Evolutionary conservation across 768 basidiomycete genomes (phyloP).

Genomic region (Agaricus bisporus): DNA sequence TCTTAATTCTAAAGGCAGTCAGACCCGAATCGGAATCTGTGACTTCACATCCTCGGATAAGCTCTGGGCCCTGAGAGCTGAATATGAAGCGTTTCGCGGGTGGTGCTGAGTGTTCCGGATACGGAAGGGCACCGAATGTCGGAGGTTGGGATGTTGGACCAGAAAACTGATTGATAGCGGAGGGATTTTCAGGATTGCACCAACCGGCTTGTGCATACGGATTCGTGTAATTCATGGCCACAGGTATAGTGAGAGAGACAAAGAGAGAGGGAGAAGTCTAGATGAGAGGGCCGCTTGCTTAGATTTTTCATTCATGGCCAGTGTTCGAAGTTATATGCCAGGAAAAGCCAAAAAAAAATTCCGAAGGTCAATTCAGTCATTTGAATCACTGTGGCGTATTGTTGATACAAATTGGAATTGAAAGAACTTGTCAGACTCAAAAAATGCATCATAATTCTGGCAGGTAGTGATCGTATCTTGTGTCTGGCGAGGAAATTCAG

Average conservation of each 20-base stretch:
- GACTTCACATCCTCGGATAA: conserved; percentile 37
- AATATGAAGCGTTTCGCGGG: conserved; percentile 16
- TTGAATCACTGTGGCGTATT: too few relatives aligned
- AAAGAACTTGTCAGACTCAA: too few relatives aligned
- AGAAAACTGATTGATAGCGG: conserved; percentile 18
- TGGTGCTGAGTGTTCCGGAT: conserved; percentile 4
- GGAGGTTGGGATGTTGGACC: conserved; percentile 16
- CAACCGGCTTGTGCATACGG: conserved; percentile 27
- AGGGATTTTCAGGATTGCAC: conserved; percentile 23
- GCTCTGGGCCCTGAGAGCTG: conserved; percentile 28
- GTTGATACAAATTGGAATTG: too few relatives aligned
- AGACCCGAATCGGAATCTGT: conserved; percentile 32
- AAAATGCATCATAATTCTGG: too few relatives aligned
- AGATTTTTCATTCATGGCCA: too few relatives aligned
- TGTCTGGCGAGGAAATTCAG: too few relatives aligned
- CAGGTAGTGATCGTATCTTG: too few relatives aligned
- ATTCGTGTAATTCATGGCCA: conserved; percentile 20
- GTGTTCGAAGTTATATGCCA: too few relatives aligned
- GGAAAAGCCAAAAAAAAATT: too few relatives aligned
- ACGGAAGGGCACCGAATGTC: conserved; percentile 22
- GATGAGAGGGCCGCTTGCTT: too few relatives aligned
- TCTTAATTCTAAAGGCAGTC: conserved; percentile 34
- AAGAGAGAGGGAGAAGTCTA: not conserved
- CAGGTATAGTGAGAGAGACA: not conserved
- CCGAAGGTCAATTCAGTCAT: too few relatives aligned